Conservation (phyloP, 305 asterid genomes). For the Rubia tinctorum region DNA sequence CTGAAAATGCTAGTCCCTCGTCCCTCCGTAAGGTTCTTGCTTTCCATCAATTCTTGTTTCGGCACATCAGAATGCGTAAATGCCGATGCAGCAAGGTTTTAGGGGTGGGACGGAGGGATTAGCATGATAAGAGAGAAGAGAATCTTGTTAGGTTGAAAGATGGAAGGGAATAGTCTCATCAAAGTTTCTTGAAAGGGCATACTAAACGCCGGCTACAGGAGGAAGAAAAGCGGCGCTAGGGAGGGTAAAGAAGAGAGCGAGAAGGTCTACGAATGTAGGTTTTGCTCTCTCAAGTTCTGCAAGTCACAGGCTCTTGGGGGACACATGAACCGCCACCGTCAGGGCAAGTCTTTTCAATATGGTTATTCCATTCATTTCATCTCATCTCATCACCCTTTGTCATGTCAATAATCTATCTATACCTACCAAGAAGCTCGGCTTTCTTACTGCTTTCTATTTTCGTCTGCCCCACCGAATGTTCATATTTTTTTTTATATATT, state of each 20-base stretch:
- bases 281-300: constrained; percentile 98
- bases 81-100: no score
- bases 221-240: constrained; percentile 73
- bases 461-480: no score
- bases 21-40: no score
- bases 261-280: constrained; percentile 95
- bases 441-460: not conserved
- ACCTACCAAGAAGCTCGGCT: constrained; percentile 13
- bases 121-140: not conserved
- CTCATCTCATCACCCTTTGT: constrained; percentile 11
- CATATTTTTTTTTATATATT: no score
- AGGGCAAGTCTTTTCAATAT: constrained; percentile 43
- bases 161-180: constrained; percentile 41
- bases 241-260: constrained; percentile 43
- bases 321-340: constrained; percentile 99
- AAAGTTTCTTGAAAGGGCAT: constrained; percentile 45
- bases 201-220: constrained; percentile 41
- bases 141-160: constrained; percentile 1
- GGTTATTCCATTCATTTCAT: not conserved
- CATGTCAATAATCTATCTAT: constrained; percentile 23
- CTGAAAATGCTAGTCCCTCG: no score
- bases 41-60: no score
- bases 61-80: no score
- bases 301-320: constrained; percentile 99
- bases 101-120: no score